A percentile compares a stretch with the other conserved stretches of the same genome.
Evolutionary conservation across 2,329 filamentous ascomycete genomes (phyloP).

Genomic region (Ceratocystis cubensis): DNA sequence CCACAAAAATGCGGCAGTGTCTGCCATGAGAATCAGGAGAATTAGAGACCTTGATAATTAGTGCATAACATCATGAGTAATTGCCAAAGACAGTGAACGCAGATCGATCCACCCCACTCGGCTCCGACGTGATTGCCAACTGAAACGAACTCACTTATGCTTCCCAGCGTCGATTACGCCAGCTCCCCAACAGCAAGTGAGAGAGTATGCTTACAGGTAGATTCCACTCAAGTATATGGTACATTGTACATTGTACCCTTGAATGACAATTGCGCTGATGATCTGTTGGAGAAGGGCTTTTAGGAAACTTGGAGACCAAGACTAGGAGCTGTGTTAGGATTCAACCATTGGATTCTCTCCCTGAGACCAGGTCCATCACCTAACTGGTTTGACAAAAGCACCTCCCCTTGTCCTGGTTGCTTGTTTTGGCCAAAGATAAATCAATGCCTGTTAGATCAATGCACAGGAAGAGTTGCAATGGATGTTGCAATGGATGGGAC

Average conservation of each 20-base stretch:
- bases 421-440: neutral
- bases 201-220: neutral
- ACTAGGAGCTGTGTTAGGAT: neutral
- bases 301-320: neutral
- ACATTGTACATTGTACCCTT: neutral
- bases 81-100: too few species aligned
- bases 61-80: too few species aligned
- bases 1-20: neutral
- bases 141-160: conserved; percentile 1
- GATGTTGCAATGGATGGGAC: neutral
- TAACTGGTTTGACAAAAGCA: neutral
- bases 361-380: neutral
- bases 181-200: neutral
- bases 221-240: neutral
- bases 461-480: neutral
- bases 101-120: neutral
- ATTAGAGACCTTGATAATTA: neutral
- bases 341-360: neutral
- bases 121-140: neutral
- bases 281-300: neutral
- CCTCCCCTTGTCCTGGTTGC: neutral
- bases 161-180: neutral
- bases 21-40: neutral
- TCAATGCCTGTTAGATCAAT: conserved; percentile 1
- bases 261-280: neutral